Conservation (phyloP, 2,329 filamentous ascomycete genomes). For the Hortaea werneckii region DNA sequence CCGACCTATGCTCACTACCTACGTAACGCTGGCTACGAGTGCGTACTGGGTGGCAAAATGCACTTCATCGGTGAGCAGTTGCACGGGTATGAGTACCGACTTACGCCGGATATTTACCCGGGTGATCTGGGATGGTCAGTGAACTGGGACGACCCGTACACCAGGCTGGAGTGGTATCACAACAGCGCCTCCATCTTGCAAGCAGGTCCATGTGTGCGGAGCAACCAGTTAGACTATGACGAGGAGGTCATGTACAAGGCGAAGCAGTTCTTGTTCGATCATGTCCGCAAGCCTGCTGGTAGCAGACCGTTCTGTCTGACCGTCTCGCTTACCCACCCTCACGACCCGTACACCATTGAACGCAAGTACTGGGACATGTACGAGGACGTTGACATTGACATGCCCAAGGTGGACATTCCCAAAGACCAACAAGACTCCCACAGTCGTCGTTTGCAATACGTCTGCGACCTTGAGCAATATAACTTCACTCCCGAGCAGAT, state of each 20-base stretch:
- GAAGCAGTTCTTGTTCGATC: slow-evolving; percentile 81
- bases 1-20: slow-evolving; percentile 92
- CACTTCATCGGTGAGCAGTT: slow-evolving; percentile 93
- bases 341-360: slow-evolving; percentile 91
- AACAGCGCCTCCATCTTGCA: slow-evolving; percentile 90
- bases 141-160: slow-evolving; percentile 84
- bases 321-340: slow-evolving; percentile 85
- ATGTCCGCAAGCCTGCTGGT: slow-evolving; percentile 68
- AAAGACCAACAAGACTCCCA: slow-evolving; percentile 78
- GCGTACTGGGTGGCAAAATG: slow-evolving; percentile 89
- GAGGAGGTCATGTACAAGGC: slow-evolving; percentile 92
- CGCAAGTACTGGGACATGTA: slow-evolving; percentile 90
- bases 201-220: slow-evolving; percentile 77
- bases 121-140: slow-evolving; percentile 91
- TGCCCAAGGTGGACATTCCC: slow-evolving; percentile 68
- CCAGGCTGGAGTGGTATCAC: slow-evolving; percentile 87
- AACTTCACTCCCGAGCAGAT: slow-evolving; percentile 78
- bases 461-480: slow-evolving; percentile 77
- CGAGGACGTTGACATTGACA: slow-evolving; percentile 74
- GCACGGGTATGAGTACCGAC: slow-evolving; percentile 82
- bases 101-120: slow-evolving; percentile 94
- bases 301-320: slow-evolving; percentile 77
- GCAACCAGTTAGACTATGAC: slow-evolving; percentile 92
- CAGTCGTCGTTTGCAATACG: slow-evolving; percentile 75
- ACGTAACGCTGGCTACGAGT: slow-evolving; percentile 76